phyloP scores from a whole-genome alignment of 495 filamentous ascomycete species.

The Lophiotrema nucula region DNA sequence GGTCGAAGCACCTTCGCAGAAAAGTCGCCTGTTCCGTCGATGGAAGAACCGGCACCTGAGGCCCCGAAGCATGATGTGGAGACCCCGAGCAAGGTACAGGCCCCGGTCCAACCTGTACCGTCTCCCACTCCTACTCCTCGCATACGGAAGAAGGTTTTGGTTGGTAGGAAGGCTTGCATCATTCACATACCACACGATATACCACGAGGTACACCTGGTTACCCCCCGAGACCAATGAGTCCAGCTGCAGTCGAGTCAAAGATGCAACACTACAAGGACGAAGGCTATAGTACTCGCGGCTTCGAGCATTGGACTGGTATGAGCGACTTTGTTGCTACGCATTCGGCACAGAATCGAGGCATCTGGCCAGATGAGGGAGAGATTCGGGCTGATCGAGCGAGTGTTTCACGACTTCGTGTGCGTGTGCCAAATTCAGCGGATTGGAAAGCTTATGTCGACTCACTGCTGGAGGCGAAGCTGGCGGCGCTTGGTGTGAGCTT shows the following conservation, averaged over 20 bases:
- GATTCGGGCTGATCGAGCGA: slow-evolving; percentile 51
- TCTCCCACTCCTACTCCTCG: slow-evolving; percentile 23
- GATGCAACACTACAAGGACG: slow-evolving; percentile 65
- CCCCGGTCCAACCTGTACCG: slow-evolving; percentile 2
- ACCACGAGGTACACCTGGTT: slow-evolving; percentile 30
- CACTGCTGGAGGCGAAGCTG: slow-evolving; percentile 83
- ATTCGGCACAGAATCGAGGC: slow-evolving; percentile 59
- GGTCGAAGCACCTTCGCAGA: slow-evolving; percentile 15
- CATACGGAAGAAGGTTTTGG: slow-evolving; percentile 37
- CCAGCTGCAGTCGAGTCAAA: slow-evolving; percentile 61
- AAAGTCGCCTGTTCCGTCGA: slow-evolving; percentile 11
- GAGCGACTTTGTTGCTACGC: neutral
- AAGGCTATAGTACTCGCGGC: slow-evolving; percentile 72
- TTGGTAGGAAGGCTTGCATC: slow-evolving; percentile 39
- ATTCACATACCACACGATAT: slow-evolving; percentile 36
- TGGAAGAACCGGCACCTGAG: neutral
- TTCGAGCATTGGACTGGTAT: slow-evolving; percentile 49
- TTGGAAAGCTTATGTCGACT: slow-evolving; percentile 81
- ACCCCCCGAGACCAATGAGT: slow-evolving; percentile 57
- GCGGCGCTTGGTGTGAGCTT: slow-evolving; percentile 82
- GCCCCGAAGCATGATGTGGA: slow-evolving; percentile 11
- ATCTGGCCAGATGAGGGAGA: slow-evolving; percentile 70
- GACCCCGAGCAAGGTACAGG: slow-evolving; percentile 8
- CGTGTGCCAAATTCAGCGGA: slow-evolving; percentile 73
- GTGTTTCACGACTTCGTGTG: slow-evolving; percentile 59